Base-by-base conservation (phyloP, 495 filamentous ascomycete species). In the Penicillium bialowiezense region DNA sequence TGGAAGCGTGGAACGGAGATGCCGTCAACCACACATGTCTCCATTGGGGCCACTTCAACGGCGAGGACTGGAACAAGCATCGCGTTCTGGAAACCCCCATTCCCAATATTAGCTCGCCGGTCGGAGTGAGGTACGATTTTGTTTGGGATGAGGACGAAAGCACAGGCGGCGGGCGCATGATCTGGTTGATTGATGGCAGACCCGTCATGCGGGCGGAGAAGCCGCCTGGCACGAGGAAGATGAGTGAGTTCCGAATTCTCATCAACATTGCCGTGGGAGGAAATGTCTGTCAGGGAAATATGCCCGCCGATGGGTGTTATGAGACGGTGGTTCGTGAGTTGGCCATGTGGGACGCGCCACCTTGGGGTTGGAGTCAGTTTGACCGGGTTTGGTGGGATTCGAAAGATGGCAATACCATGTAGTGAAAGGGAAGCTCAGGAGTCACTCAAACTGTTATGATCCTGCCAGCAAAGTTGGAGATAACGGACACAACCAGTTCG, bases 261-360 rank as follows among this genome's bases (percentile, higher is more conserved):
- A 55, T 63, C 51, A 63, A 63, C 21, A 60, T 63, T 24, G 60
- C 60, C 38, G 57, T 63, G 46, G 60, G 60, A 43, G 60, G 60
- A 41, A 60, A 63, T 58, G 60, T 63, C 42, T 63, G 60, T 39
- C 57, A 60, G 48, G 60, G 60, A 45, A 58, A 51, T 41, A 60
- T 60, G 60, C 60, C 60, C 38, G 43, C 34, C 24, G 60, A 63
- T 50, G 57, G 60, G 55, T 60, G 39, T 32, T 63, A 60, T 20
- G 57, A 60, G 18, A 63, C 48, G 21, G 57, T 63, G 35, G 42
- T 63, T 46, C 60, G 60, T 44, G 60, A 63, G 33, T 50, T 63
- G 41, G 60, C 60, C 33, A 63, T 63, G 56, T 63, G 60, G 60
- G 56, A 63, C 19, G 60, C 60, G 29, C 60, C 60, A 18, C 60